A percentile compares a stretch with the other conserved stretches of the same genome.
phyloP scores from a whole-genome alignment of 495 filamentous ascomycete genomes.

The Xanthoparmelia taractica region DNA sequence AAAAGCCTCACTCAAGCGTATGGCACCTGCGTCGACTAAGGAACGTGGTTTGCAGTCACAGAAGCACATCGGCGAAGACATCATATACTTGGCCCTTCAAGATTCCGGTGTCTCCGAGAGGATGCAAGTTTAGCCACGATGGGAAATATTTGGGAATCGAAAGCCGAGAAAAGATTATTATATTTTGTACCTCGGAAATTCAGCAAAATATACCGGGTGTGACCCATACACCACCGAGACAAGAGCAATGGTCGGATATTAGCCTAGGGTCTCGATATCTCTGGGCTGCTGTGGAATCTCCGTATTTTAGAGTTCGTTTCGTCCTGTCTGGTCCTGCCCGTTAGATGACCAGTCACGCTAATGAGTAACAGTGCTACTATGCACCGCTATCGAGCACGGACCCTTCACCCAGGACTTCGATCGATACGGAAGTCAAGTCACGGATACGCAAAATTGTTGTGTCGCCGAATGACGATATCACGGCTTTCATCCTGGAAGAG shows the following conservation, averaged over 20 bases:
- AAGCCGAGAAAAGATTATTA: background rate
- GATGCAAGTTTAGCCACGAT: constrained; percentile 1
- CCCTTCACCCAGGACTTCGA: background rate
- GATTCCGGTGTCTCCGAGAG: background rate
- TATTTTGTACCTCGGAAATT: background rate
- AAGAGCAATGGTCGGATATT: background rate
- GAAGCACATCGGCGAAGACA: background rate
- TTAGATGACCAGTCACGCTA: background rate
- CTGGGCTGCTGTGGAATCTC: constrained; percentile 1
- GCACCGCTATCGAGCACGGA: background rate
- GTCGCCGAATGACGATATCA: constrained; percentile 4
- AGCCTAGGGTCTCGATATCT: constrained; percentile 7
- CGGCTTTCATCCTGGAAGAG: constrained; percentile 8
- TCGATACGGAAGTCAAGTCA: background rate
- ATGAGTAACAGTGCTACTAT: constrained; percentile 1
- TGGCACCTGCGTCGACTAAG: too few species aligned
- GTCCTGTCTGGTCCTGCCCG: too few species aligned
- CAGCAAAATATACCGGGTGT: background rate
- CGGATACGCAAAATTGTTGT: background rate
- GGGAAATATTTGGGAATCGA: constrained; percentile 1
- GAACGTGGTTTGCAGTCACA: too few species aligned
- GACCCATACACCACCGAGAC: background rate
- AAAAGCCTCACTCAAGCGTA: too few species aligned
- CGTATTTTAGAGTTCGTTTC: background rate
- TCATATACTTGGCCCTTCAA: background rate